Evolutionary conservation across 2,329 filamentous ascomycete genomes (phyloP).

Genomic region (Botryotinia narcissicola): DNA sequence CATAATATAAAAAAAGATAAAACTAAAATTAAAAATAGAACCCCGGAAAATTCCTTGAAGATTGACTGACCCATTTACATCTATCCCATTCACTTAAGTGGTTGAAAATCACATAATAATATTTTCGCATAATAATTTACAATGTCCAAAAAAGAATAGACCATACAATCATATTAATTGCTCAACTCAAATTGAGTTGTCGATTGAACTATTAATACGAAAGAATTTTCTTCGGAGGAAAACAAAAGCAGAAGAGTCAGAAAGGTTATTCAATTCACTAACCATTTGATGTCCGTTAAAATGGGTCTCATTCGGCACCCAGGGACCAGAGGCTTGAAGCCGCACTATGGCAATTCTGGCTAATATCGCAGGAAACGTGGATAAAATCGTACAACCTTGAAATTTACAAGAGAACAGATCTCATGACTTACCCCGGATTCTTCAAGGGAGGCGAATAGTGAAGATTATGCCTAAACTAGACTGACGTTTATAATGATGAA

Average conservation of each 20-base stretch:
- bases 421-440: constrained; percentile 20
- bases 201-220: background rate
- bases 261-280: background rate
- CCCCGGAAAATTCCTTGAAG: background rate
- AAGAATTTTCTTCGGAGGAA: background rate
- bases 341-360: constrained; percentile 1
- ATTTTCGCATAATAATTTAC: background rate
- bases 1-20: background rate
- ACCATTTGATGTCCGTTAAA: background rate
- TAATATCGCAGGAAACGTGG: constrained; percentile 12
- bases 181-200: background rate
- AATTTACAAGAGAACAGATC: background rate
- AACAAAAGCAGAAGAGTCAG: background rate
- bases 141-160: background rate
- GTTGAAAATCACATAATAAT: background rate
- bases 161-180: background rate
- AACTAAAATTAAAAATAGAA: background rate
- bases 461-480: background rate
- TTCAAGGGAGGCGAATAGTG: background rate
- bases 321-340: background rate
- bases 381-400: constrained; percentile 13
- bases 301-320: background rate
- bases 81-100: background rate
- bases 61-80: background rate
- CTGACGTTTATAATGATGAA: background rate